Conservation (phyloP, 371 early-diverging fungal species). For the Choanephora cucurbitarum region DNA sequence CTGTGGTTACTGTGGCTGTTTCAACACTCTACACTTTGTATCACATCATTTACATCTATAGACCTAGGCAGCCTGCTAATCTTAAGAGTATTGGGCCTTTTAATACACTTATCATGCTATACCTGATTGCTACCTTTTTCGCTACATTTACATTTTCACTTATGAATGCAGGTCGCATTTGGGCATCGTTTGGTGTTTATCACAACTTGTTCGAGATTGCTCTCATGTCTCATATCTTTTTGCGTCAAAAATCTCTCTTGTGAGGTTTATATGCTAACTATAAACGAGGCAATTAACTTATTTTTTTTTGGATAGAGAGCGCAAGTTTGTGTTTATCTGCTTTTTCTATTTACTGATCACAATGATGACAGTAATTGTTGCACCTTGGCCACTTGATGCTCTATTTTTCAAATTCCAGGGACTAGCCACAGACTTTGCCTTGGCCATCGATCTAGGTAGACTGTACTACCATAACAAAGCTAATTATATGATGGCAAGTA, state of each 20-base stretch:
- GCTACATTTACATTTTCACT: slow-evolving; percentile 39
- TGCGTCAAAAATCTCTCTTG: slow-evolving; percentile 18
- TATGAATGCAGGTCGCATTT: slow-evolving; percentile 53
- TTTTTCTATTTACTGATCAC: slow-evolving; percentile 35
- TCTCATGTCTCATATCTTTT: slow-evolving; percentile 25
- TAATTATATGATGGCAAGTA: slow-evolving; percentile 7
- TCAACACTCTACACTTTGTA: slow-evolving; percentile 17
- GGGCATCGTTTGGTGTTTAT: slow-evolving; percentile 50
- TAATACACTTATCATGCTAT: slow-evolving; percentile 35
- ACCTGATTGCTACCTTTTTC: slow-evolving; percentile 41
- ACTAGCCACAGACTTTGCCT: slow-evolving; percentile 48
- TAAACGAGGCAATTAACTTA: neutral
- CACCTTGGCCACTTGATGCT: slow-evolving; percentile 53
- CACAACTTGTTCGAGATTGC: slow-evolving; percentile 52
- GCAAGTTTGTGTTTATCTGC: slow-evolving; percentile 33
- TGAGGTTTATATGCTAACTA: neutral
- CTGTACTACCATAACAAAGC: slow-evolving; percentile 30
- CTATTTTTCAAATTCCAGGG: slow-evolving; percentile 57
- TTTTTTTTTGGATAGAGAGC: slow-evolving; percentile 18
- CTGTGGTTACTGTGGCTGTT: slow-evolving; percentile 15
- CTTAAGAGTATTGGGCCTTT: slow-evolving; percentile 20
- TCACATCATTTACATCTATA: slow-evolving; percentile 9
- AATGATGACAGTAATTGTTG: slow-evolving; percentile 32
- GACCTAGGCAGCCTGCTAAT: slow-evolving; percentile 12
- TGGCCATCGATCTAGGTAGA: slow-evolving; percentile 40